These are phyloP conservation scores for Camelina hispida DNA, from an alignment of 345 rosid genomes.

Conservation along the genomic window DNA sequence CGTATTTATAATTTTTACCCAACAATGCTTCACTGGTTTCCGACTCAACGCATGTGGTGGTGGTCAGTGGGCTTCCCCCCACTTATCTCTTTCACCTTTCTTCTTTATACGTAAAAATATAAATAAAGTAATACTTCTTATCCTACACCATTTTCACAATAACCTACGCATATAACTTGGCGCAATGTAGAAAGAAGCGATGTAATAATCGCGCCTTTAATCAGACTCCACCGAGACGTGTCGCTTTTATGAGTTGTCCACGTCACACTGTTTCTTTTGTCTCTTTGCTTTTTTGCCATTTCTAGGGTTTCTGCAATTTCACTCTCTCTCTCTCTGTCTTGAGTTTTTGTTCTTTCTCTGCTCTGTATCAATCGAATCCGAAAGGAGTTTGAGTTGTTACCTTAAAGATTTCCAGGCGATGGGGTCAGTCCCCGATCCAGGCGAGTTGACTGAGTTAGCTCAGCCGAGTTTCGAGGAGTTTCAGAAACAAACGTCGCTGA, in stretches of 20 bases:
- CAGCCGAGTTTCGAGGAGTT: slow-evolving; percentile 95
- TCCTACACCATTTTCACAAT: slow-evolving; percentile 41
- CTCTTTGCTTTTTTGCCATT: slow-evolving; percentile 36
- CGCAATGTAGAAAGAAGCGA: slow-evolving; percentile 40
- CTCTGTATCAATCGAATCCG: slow-evolving; percentile 7
- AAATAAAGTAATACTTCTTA: slow-evolving; percentile 45
- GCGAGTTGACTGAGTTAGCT: slow-evolving; percentile 75
- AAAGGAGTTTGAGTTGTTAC: background rate
- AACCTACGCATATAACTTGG: slow-evolving; percentile 39
- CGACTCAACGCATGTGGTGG: slow-evolving; percentile 76
- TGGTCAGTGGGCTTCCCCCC: slow-evolving; percentile 68
- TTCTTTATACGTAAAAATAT: slow-evolving; percentile 45
- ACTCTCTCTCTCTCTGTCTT: slow-evolving; percentile 20
- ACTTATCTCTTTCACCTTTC: slow-evolving; percentile 38
- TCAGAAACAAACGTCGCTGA: slow-evolving; percentile 87
- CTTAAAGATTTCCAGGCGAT: slow-evolving; percentile 44
- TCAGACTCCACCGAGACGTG: slow-evolving; percentile 56
- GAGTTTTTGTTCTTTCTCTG: slow-evolving; percentile 9
- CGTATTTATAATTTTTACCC: slow-evolving; percentile 30
- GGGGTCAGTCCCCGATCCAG: slow-evolving; percentile 99
- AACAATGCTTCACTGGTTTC: slow-evolving; percentile 62
- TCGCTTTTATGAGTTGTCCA: slow-evolving; percentile 45
- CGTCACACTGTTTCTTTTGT: slow-evolving; percentile 49
- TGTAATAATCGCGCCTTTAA: slow-evolving; percentile 35
- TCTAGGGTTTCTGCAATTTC: slow-evolving; percentile 49